Evolutionary conservation across 2,329 filamentous ascomycete species (phyloP).

Genomic region (Neoascochyta sp.): DNA sequence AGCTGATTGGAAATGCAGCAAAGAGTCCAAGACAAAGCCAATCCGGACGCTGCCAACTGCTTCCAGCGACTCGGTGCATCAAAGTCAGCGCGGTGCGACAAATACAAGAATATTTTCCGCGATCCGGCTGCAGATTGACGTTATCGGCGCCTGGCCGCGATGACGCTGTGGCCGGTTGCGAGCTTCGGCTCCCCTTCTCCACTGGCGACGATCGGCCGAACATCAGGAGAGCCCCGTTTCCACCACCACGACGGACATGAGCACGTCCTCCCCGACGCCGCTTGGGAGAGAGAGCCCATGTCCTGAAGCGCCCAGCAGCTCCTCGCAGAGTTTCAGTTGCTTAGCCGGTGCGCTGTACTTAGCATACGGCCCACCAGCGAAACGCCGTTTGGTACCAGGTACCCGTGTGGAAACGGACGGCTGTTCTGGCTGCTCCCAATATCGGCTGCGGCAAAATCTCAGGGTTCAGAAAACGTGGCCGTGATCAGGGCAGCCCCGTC

Average conservation of each 20-base stretch:
- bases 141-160: slow-evolving; percentile 10
- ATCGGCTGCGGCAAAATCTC: too few species aligned
- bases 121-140: slow-evolving; percentile 7
- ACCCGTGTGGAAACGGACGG: too few species aligned
- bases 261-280: too few species aligned
- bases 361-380: slow-evolving; percentile 10
- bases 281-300: too few species aligned
- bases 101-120: slow-evolving; percentile 12
- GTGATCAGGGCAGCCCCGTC: too few species aligned
- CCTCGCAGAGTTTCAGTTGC: slow-evolving; percentile 6
- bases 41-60: slow-evolving; percentile 2
- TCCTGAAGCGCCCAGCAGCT: slow-evolving; percentile 6
- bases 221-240: too few species aligned
- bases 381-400: too few species aligned
- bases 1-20: slow-evolving; percentile 18
- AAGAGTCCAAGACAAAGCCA: slow-evolving; percentile 6
- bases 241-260: too few species aligned
- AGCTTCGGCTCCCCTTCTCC: slow-evolving; percentile 17
- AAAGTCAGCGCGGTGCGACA: slow-evolving; percentile 8
- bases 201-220: slow-evolving; percentile 5
- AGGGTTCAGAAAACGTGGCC: too few species aligned
- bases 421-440: too few species aligned
- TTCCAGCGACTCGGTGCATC: slow-evolving; percentile 6
- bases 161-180: slow-evolving; percentile 15
- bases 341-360: slow-evolving; percentile 13